A percentile compares a stretch with the other conserved stretches of the same genome.
Evolutionary conservation across 192 early-diverging fungal genomes (phyloP).

Genomic region (Backusella tuberculispora): DNA sequence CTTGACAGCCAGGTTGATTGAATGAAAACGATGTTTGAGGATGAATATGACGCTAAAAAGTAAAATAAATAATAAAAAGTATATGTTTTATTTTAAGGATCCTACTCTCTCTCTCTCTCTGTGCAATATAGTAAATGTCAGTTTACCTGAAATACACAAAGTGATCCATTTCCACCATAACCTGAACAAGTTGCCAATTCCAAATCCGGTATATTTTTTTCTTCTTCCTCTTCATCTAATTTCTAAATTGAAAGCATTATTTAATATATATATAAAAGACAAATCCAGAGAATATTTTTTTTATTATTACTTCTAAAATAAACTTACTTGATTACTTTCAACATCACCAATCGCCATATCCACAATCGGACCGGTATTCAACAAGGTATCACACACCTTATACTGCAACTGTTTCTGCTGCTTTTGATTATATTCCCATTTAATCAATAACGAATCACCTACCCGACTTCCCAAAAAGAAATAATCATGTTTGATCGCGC

Average conservation of each 20-base stretch:
- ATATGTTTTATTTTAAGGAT: too few species aligned
- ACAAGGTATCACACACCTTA: conserved; percentile 76
- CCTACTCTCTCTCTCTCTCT: too few species aligned
- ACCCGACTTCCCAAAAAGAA: conserved; percentile 75
- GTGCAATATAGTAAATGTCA: background rate
- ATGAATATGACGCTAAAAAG: conserved; percentile 50
- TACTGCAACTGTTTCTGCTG: conserved; percentile 42
- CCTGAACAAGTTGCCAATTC: conserved; percentile 60
- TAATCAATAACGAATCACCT: conserved; percentile 72
- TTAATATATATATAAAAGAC: background rate
- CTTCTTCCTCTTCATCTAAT: background rate
- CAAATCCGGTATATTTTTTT: conserved; percentile 34
- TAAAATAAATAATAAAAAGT: background rate
- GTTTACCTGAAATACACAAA: conserved; percentile 58
- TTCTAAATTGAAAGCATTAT: background rate
- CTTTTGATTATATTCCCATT: conserved; percentile 46
- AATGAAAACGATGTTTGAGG: conserved; percentile 50
- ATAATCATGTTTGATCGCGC: conserved; percentile 52
- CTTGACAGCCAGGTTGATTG: conserved; percentile 52
- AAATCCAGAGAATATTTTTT: background rate
- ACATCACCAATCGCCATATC: conserved; percentile 76
- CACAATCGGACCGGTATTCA: conserved; percentile 78
- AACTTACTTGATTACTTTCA: conserved; percentile 43
- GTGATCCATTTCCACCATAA: conserved; percentile 51
- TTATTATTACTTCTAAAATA: background rate